Percentiles rank a stretch among this genome's conserved stretches.
Conservation (phyloP, 164 flowering plant species). For the Umbilicus rupestris region DNA sequence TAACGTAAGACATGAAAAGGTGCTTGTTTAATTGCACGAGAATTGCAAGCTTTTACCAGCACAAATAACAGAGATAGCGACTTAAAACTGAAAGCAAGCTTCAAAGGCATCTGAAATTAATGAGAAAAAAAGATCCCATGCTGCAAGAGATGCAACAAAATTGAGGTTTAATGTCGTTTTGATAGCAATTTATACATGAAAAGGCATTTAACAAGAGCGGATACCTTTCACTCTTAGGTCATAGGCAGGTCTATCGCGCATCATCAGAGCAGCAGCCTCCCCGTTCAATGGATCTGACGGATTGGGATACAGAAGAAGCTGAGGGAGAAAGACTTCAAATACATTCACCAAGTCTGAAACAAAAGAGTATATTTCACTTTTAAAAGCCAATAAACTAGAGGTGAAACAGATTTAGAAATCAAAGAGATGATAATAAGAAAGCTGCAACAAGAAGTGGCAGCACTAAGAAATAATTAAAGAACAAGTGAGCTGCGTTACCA, state of each 20-base stretch:
- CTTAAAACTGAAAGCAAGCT: background rate
- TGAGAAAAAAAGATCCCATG: background rate
- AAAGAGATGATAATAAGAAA: background rate
- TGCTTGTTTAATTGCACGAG: background rate
- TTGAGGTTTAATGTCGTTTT: background rate
- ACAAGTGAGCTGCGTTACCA: conserved; percentile 31
- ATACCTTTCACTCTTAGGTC: conserved; percentile 83
- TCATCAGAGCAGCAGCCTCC: conserved; percentile 94
- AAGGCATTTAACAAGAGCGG: background rate
- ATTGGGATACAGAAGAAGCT: conserved; percentile 51
- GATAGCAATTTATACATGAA: background rate
- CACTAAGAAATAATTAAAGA: background rate
- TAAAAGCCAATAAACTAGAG: background rate
- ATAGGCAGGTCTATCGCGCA: conserved; percentile 71
- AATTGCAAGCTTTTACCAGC: background rate
- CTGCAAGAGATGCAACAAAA: background rate
- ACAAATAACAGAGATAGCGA: background rate
- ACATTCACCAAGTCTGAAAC: conserved; percentile 58
- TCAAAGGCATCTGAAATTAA: background rate
- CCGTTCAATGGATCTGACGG: conserved; percentile 95
- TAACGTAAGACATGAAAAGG: background rate
- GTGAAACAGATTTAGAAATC: background rate
- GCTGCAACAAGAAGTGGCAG: background rate
- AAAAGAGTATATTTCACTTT: background rate
- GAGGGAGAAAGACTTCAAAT: conserved; percentile 65